Evolutionary conservation across 2,329 filamentous ascomycete genomes (phyloP), one percentile per base, ranked within the genome.

Genomic region (Elsinoe necatrix): DNA sequence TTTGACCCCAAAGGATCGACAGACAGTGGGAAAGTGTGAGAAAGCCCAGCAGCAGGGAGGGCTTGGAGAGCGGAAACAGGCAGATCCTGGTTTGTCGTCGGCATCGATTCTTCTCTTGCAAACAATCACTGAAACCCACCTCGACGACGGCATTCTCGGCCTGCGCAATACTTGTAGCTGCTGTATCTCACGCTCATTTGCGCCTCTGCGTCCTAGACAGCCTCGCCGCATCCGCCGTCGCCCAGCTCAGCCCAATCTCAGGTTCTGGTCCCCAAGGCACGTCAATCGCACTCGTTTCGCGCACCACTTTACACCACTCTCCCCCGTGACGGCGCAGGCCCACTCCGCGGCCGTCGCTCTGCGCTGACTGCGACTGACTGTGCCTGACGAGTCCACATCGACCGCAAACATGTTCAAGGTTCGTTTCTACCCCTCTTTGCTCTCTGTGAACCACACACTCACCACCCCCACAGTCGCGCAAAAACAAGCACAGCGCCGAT

Each of bases 401-500:
- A 37, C 48, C 31, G 48, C 48, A 52, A 37, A 37, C 31, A 52
- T 52, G 48, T 52, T 52, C 48, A 52, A 52, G 48, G 48, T 52
- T 52, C 16, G 48, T 52, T n/a, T 35, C 48, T 25, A 21, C 31
- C 48, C 31, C 31, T 39, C 29, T 27, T 34, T 21, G 14, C 31
- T 27, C 16, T 11, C 18, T 20, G n/a, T 20, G 16, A 21, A 2
- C n/a, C 48, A 39, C 48, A 39, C 16, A 20, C 48, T 52, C 18
- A 52, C 48, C 48, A 20, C 54, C 25, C n/a, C 25, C 29, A 37
- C 54, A 56, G 54, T 56, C 41, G 16, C 54, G 54, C 14, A 56
- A 56, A 56, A 56, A 56, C 54, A 56, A 56, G 54, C 34, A 47
- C 56, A 58, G 42, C 20, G 43, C 95, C 64, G 56, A 55, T 45